Percentiles rank a stretch among this genome's conserved stretches.
phyloP scores from a whole-genome alignment of 306 rosid genomes.

The Hippophae tibetana region DNA sequence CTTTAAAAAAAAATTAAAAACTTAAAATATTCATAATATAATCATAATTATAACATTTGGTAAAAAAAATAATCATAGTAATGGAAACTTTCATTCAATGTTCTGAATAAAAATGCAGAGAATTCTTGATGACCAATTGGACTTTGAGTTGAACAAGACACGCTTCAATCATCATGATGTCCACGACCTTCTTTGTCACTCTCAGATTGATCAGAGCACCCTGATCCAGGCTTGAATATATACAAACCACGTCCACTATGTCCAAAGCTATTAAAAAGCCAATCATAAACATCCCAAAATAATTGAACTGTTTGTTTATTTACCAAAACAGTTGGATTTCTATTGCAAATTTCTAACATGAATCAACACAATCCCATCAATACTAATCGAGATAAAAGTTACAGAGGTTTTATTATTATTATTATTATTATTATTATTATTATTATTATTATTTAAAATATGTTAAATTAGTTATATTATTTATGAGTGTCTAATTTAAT shows the following conservation, averaged over 20 bases:
- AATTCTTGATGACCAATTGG: slow-evolving; percentile 23
- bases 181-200: slow-evolving; percentile 47
- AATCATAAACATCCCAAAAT: slow-evolving; percentile 77
- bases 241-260: slow-evolving; percentile 61
- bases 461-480: no score
- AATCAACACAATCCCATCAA: slow-evolving; percentile 72
- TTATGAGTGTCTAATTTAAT: no score
- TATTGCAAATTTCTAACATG: slow-evolving; percentile 82
- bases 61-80: no score
- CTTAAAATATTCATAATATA: no score
- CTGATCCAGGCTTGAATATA: slow-evolving; percentile 60
- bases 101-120: slow-evolving; percentile 58
- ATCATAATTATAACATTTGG: no score
- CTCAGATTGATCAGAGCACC: slow-evolving; percentile 26
- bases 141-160: slow-evolving; percentile 45
- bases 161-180: slow-evolving; percentile 42
- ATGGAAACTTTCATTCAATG: slow-evolving; percentile 32
- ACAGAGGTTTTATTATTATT: no score
- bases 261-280: slow-evolving; percentile 58
- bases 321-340: slow-evolving; percentile 68
- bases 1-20: no score
- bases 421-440: no score
- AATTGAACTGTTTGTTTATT: slow-evolving; percentile 61
- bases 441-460: no score
- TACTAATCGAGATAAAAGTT: slow-evolving; percentile 33